Conservation (phyloP, 306 rosid genomes). For the Inga oerstediana region DNA sequence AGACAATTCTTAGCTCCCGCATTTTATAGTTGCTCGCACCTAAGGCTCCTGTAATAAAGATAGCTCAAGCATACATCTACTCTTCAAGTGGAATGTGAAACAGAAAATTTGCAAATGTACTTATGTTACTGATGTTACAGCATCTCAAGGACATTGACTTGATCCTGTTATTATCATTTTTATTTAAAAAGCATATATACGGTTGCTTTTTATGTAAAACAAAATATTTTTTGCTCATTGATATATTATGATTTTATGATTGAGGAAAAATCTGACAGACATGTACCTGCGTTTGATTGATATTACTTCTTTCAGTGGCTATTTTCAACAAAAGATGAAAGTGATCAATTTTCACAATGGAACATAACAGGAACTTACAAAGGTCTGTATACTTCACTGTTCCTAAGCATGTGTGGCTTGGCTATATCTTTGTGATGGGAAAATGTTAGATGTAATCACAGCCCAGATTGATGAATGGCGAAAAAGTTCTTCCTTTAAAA, state of each 20-base stretch:
- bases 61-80: slow-evolving; percentile 12
- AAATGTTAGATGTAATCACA: slow-evolving; percentile 14
- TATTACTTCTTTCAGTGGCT: slow-evolving; percentile 67
- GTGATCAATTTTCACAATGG: slow-evolving; percentile 78
- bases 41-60: background rate
- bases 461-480: background rate
- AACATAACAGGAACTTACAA: slow-evolving; percentile 94
- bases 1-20: background rate
- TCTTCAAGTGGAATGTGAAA: slow-evolving; percentile 29
- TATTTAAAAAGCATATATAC: slow-evolving; percentile 15
- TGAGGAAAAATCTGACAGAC: slow-evolving; percentile 32
- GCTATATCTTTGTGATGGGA: slow-evolving; percentile 13
- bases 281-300: slow-evolving; percentile 25
- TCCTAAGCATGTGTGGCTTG: slow-evolving; percentile 18
- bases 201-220: background rate
- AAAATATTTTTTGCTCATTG: background rate
- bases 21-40: slow-evolving; percentile 2
- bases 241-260: slow-evolving; percentile 15
- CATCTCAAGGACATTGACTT: slow-evolving; percentile 18
- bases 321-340: slow-evolving; percentile 69
- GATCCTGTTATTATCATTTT: background rate
- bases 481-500: background rate
- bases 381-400: slow-evolving; percentile 57
- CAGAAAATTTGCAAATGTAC: slow-evolving; percentile 15
- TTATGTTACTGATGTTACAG: slow-evolving; percentile 15